Evolutionary conservation across 176 grass and related monocot species (phyloP).

Genomic region (Raddia guianensis): DNA sequence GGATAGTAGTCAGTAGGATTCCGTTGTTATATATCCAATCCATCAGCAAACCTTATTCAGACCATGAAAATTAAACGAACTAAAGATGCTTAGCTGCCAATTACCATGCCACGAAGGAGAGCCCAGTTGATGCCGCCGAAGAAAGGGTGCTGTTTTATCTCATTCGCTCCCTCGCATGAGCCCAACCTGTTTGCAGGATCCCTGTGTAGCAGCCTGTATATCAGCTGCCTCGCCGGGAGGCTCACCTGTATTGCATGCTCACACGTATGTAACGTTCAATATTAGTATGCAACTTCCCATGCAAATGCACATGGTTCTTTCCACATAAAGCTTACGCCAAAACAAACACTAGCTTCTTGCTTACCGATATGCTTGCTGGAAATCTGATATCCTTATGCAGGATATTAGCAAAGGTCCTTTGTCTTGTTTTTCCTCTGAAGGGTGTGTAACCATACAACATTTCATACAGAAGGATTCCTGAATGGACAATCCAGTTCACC

Average conservation of each 20-base stretch:
- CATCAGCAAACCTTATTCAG: no score
- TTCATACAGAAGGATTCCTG: constrained; percentile 91
- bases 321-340: not conserved
- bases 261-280: not conserved
- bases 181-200: constrained; percentile 81
- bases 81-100: no score
- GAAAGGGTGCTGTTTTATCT: constrained; percentile 85
- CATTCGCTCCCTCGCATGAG: constrained; percentile 66
- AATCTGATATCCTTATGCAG: constrained; percentile 94
- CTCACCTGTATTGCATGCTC: constrained; percentile 53
- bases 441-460: constrained; percentile 97
- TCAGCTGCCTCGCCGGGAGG: constrained; percentile 65
- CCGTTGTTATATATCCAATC: no score
- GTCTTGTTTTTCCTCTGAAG: constrained; percentile 92
- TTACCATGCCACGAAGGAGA: constrained; percentile 73
- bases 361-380: constrained; percentile 65
- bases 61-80: no score
- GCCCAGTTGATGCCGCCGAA: constrained; percentile 87
- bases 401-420: constrained; percentile 93
- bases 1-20: no score
- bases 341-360: not conserved
- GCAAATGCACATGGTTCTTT: not conserved
- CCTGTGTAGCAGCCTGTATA: constrained; percentile 74
- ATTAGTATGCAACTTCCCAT: not conserved
- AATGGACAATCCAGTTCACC: not conserved